Percentiles rank a stretch among this genome's conserved stretches.
These are phyloP conservation scores for Zostera marina DNA, from an alignment of 116 monocot genomes.

Conservation along the genomic window DNA sequence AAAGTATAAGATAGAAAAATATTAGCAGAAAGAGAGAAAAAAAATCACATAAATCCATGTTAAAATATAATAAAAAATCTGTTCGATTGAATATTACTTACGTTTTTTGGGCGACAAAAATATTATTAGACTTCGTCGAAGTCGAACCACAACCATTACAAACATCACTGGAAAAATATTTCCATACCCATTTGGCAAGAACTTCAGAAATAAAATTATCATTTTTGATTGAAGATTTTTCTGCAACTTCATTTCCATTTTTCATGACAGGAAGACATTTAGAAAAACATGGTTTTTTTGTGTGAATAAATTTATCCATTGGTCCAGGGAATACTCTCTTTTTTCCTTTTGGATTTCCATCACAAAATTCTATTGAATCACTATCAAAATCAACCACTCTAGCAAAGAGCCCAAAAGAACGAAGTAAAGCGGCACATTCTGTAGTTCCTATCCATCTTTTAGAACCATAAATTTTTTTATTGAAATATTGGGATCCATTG, in stretches of 20 bases:
- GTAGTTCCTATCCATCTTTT: slow-evolving; percentile 92
- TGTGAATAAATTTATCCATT: slow-evolving; percentile 65
- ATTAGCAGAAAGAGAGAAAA: background rate
- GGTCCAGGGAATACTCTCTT: slow-evolving; percentile 36
- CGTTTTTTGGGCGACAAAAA: slow-evolving; percentile 59
- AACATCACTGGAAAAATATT: slow-evolving; percentile 39
- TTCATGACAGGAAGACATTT: background rate
- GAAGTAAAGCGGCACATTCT: slow-evolving; percentile 81
- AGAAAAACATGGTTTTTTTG: background rate
- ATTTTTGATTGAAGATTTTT: background rate
- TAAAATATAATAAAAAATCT: background rate
- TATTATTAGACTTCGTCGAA: slow-evolving; percentile 19
- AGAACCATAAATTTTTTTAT: slow-evolving; percentile 48
- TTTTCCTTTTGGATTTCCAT: slow-evolving; percentile 14
- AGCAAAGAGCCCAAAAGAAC: slow-evolving; percentile 80
- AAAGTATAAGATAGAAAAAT: slow-evolving; percentile 1
- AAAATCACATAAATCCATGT: background rate
- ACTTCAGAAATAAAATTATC: slow-evolving; percentile 16
- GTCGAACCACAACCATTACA: no score
- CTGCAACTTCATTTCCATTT: background rate
- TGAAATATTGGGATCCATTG: slow-evolving; percentile 39
- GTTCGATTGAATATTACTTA: slow-evolving; percentile 22
- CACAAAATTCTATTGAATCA: slow-evolving; percentile 11
- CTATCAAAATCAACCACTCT: slow-evolving; percentile 87
- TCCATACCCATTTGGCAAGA: slow-evolving; percentile 91